Base-by-base conservation (phyloP, 2,329 filamentous ascomycete species). In the Blastomyces percursus region DNA sequence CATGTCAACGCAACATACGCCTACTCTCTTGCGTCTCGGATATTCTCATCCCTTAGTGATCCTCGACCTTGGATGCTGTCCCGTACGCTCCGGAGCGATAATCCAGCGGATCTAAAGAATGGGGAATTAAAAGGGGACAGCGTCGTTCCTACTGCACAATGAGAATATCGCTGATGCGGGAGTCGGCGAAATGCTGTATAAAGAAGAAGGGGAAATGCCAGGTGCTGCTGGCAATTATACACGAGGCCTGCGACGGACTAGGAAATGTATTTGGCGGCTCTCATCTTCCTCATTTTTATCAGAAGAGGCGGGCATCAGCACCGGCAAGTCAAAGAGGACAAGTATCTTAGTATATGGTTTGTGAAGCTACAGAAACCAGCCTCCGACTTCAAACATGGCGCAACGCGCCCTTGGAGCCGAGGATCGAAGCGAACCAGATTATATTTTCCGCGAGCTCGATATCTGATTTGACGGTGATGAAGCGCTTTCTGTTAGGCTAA, bases 261-360 rank as follows among this genome's bases (percentile, higher is more conserved):
- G 76, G 64, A 78, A 77, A 64, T 79, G 78, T 62, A 76, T 79
- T 57, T 79, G 77, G 77, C 72, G 75, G 1, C 60, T 76, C 21
- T 65, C 65, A 16, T 65, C 50, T 12, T 19, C 24, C 9, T 14
- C 60, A 14, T 40, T n/a, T 2, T 27, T 40, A 30, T 70, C 2
- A 60, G 65, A 30, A 38, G 61, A 54, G 19, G 42, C 57, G 16
- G 16, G 54, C 24, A 42, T 16, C 8, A 32, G 35, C 35, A 38
- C 38, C 40, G 40, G n/a, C 48, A 57, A 38, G 38, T 30, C 21
- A 61, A 65, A 44, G 40, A 38, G 6, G 55, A 61, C 32, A 38
- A 12, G 1, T 46, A 38, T 35, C 73, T 79, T 14, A 78, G 76
- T 62, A 71, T 78, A 16, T 79, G 77, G 77, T 79, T 79, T 57